Percentiles rank a stretch among this genome's conserved stretches.
phyloP scores from a whole-genome alignment of 139 green algal genomes.

The Haematococcus lacustris region DNA sequence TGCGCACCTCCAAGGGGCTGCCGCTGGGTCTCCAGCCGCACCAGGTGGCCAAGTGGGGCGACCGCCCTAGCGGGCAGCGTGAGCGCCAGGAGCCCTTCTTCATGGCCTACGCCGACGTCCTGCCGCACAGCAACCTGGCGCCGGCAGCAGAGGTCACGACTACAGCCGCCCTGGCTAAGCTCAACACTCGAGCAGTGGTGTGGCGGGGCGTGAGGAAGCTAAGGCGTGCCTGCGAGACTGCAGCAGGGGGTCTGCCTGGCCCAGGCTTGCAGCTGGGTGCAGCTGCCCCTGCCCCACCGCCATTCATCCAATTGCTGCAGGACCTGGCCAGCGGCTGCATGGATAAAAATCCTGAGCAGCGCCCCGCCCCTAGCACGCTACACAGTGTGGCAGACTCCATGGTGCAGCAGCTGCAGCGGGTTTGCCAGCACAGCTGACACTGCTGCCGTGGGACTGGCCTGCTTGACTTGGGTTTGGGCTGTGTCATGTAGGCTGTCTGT shows the following conservation, averaged over 20 bases:
- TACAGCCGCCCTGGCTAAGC: neutral
- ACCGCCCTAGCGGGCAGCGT: neutral
- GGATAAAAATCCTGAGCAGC: neutral
- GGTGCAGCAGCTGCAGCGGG: too few relatives aligned
- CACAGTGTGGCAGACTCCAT: too few relatives aligned
- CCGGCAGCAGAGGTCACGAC: too few relatives aligned
- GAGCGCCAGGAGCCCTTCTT: neutral
- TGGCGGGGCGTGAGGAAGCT: too few relatives aligned
- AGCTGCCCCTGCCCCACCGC: neutral
- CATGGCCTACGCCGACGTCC: neutral
- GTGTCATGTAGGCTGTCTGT: too few relatives aligned
- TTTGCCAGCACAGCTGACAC: too few relatives aligned
- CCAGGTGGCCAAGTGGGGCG: constrained; percentile 3
- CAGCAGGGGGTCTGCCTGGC: neutral
- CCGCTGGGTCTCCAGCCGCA: neutral
- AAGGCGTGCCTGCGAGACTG: neutral
- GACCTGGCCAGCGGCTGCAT: neutral
- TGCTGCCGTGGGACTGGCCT: too few relatives aligned
- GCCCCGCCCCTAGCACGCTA: too few relatives aligned
- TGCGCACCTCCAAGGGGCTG: neutral
- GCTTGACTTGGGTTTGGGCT: too few relatives aligned
- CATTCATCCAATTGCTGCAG: neutral
- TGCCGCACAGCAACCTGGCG: neutral
- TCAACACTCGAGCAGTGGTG: neutral
- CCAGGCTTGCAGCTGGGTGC: neutral